These are phyloP conservation scores for Neurospora sp. DNA, from an alignment of 2,329 filamentous ascomycete species.

Conservation along the genomic window DNA sequence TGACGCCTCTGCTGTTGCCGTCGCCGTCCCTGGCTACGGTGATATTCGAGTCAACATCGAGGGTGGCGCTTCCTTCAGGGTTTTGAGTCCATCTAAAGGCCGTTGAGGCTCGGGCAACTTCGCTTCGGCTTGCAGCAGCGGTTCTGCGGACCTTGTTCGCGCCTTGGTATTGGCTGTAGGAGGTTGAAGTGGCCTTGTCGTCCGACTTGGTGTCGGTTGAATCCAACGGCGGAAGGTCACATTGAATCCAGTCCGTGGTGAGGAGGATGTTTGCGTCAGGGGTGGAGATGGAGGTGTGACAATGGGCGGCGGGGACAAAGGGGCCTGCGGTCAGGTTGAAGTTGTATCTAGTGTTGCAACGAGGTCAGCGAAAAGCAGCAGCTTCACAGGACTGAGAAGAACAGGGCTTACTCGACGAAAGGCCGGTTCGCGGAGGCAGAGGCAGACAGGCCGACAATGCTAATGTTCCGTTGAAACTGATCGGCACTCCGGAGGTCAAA, in stretches of 20 bases:
- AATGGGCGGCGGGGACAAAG: neutral
- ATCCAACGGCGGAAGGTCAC: neutral
- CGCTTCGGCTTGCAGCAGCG: neutral
- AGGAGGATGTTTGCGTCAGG: neutral
- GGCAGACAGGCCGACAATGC: neutral
- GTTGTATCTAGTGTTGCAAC: neutral
- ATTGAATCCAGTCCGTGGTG: neutral
- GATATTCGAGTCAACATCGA: neutral
- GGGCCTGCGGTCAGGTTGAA: neutral
- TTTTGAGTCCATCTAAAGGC: neutral
- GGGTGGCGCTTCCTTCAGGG: neutral
- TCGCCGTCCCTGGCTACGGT: neutral
- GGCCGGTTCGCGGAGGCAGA: neutral
- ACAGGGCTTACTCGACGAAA: neutral
- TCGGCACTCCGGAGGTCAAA: neutral
- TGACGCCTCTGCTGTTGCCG: neutral
- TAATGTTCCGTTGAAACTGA: neutral
- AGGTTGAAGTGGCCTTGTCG: neutral
- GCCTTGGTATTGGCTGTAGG: neutral
- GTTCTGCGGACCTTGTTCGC: neutral
- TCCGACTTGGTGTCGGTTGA: neutral
- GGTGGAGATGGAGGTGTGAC: neutral
- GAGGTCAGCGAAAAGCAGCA: neutral
- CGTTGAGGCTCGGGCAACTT: neutral
- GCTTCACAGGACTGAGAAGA: neutral